Base-by-base conservation (phyloP, 768 basidiomycete species). In the Cantharellus cinnabarinus region DNA sequence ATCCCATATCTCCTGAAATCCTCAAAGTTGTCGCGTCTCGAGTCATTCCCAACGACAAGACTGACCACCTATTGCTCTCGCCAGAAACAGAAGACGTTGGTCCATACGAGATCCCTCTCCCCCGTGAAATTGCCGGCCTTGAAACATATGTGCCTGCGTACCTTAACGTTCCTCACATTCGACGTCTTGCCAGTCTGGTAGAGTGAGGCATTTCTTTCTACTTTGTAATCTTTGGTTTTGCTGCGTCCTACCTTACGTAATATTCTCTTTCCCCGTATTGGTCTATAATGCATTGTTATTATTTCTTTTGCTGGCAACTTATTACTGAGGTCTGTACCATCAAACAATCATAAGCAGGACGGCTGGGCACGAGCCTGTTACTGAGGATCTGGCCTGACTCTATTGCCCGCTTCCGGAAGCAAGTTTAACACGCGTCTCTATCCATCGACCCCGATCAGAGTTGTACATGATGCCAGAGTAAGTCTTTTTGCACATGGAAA, bases 51-150 rank as follows among this genome's bases (percentile, higher is more conserved):
- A 89, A 94, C 69, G 95, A 98, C 72, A 83, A 90, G 66, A 91
- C 89, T 68, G 95, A 99, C 69, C 94, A 98, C 68, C 77, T 99
- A 20, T 80, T 99, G 60, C 82, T 99, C 57, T 82, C 89, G 39
- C 93, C 94, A 38, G 95, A 98, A 70, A 89, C 86, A 50, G 95
- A 98, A 67, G 95, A 98, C 72, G 94, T 95, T 29, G 89, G 90
- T 37, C 85, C 89, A 56, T 97, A 89, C 68, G 93, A 98, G 68
- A 74, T 91, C 52, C 93, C 95, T 2, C 76, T 93, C 58, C 88
- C 93, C 29, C 81, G 95, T 60, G 93, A 98, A 66, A 91, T 98
- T 50, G 86, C 86, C 1, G 94, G 90, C 29, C 73, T 99, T 65
- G 95, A 98, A 75, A 97, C 94, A 39, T 98, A 93, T 66, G 87